Percentiles rank a stretch among this genome's conserved stretches.
These are phyloP conservation scores for Aspergillus nanangensis DNA, from an alignment of 495 filamentous ascomycete genomes.

Conservation along the genomic window DNA sequence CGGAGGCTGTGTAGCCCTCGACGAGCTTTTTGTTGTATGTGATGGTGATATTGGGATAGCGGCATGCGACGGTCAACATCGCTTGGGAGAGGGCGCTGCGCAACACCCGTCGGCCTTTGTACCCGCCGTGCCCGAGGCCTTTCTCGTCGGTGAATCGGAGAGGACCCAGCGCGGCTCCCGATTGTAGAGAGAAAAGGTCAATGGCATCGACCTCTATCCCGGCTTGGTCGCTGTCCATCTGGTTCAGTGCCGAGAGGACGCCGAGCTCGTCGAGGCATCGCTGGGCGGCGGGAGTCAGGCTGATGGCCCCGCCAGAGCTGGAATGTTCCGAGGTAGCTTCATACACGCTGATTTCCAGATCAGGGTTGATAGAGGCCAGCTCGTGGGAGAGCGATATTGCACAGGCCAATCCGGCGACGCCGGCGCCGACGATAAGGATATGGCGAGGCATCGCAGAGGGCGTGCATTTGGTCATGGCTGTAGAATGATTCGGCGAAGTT, in stretches of 20 bases:
- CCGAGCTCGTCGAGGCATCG: constrained; percentile 45
- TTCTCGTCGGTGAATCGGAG: constrained; percentile 26
- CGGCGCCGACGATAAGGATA: constrained; percentile 22
- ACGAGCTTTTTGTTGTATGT: constrained; percentile 14
- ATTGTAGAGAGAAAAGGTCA: constrained; percentile 21
- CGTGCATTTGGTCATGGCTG: not conserved
- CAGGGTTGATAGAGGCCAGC: too few species aligned
- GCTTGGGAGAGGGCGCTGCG: constrained; percentile 15
- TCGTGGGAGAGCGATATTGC: constrained; percentile 22
- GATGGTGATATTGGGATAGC: constrained; percentile 8
- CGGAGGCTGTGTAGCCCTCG: constrained; percentile 14
- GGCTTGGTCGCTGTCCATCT: constrained; percentile 23
- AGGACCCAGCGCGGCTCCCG: constrained; percentile 10
- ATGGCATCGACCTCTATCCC: constrained; percentile 42
- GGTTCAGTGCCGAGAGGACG: constrained; percentile 23
- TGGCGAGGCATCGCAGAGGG: constrained; percentile 9
- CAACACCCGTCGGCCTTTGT: constrained; percentile 26
- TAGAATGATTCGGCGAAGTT: too few species aligned
- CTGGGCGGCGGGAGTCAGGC: constrained; percentile 50
- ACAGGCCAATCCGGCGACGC: constrained; percentile 23
- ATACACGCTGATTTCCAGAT: constrained; percentile 38
- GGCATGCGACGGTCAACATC: constrained; percentile 13
- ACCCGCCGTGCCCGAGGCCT: constrained; percentile 25
- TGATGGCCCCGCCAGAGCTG: constrained; percentile 48
- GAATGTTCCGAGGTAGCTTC: constrained; percentile 39